Percentiles rank a stretch among this genome's conserved stretches.
These are phyloP conservation scores for Ambrosiella cleistominuta DNA, from an alignment of 2,329 filamentous ascomycete species.

Conservation along the genomic window DNA sequence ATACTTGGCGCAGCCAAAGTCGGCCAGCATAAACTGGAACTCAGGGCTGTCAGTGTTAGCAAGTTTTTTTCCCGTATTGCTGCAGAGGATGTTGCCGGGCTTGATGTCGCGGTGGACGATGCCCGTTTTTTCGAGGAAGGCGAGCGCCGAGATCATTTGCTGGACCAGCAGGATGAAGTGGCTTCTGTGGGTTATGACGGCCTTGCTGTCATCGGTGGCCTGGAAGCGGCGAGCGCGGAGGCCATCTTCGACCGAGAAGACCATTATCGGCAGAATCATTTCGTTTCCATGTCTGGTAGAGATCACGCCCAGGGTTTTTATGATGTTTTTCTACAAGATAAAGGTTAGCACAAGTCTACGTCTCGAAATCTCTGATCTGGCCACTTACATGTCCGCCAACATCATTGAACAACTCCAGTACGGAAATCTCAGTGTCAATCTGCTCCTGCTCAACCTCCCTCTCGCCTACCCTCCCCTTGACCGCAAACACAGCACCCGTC, in stretches of 20 bases:
- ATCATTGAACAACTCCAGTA: no score
- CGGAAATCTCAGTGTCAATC: no score
- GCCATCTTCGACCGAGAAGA: background rate
- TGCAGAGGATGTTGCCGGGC: conserved; percentile 8
- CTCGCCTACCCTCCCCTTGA: no score
- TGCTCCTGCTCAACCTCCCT: no score
- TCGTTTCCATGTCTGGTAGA: background rate
- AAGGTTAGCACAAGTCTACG: no score
- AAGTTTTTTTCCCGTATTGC: background rate
- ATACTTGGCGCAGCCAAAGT: conserved; percentile 4
- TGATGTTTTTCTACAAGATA: background rate
- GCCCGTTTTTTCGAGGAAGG: background rate
- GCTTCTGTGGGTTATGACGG: background rate
- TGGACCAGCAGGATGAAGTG: conserved; percentile 4
- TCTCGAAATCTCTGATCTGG: no score
- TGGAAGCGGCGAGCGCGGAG: background rate
- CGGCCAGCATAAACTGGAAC: conserved; percentile 4
- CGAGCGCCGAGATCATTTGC: conserved; percentile 6
- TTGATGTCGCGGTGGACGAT: conserved; percentile 11
- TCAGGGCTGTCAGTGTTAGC: background rate
- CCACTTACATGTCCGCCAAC: no score
- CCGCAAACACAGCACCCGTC: no score
- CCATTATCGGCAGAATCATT: background rate
- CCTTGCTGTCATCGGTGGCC: background rate
- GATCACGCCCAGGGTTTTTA: background rate